Evolutionary conservation across 1,284 basidiomycete genomes (phyloP).

Genomic region (Phaffia rhodozyma): DNA sequence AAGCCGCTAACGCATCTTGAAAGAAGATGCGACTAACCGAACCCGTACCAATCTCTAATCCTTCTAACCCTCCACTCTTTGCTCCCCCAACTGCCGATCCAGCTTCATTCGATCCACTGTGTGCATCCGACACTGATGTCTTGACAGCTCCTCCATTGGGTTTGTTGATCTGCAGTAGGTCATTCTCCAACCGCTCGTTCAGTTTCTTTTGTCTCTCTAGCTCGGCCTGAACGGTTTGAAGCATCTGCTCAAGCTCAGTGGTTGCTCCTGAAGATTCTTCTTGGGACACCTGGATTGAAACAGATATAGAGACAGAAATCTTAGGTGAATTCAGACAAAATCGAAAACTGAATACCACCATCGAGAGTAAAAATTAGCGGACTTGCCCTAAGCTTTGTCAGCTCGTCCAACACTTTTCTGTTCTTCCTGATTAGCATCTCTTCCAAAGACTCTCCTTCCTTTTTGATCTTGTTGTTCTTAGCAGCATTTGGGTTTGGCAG

Average conservation of each 20-base stretch:
- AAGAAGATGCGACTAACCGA: background rate
- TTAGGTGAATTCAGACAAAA: background rate
- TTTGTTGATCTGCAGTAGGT: slow-evolving; percentile 67
- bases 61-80: slow-evolving; percentile 44
- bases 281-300: slow-evolving; percentile 52
- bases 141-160: slow-evolving; percentile 33
- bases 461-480: slow-evolving; percentile 49
- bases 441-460: slow-evolving; percentile 73
- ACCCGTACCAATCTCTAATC: slow-evolving; percentile 50
- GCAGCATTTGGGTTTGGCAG: slow-evolving; percentile 78
- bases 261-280: slow-evolving; percentile 62
- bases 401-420: slow-evolving; percentile 81
- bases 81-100: slow-evolving; percentile 18
- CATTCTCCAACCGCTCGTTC: slow-evolving; percentile 83
- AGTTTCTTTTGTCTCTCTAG: slow-evolving; percentile 62
- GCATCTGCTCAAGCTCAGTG: slow-evolving; percentile 46
- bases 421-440: slow-evolving; percentile 85
- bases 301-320: background rate
- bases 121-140: slow-evolving; percentile 72
- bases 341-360: too few relatives aligned
- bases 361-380: background rate
- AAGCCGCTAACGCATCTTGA: background rate
- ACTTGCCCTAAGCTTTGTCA: slow-evolving; percentile 74
- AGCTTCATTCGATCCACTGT: slow-evolving; percentile 30
- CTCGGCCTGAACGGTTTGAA: slow-evolving; percentile 51